Evolutionary conservation across 2,329 filamentous ascomycete species (phyloP).

Genomic region (Hymenoscyphus fructigenus): DNA sequence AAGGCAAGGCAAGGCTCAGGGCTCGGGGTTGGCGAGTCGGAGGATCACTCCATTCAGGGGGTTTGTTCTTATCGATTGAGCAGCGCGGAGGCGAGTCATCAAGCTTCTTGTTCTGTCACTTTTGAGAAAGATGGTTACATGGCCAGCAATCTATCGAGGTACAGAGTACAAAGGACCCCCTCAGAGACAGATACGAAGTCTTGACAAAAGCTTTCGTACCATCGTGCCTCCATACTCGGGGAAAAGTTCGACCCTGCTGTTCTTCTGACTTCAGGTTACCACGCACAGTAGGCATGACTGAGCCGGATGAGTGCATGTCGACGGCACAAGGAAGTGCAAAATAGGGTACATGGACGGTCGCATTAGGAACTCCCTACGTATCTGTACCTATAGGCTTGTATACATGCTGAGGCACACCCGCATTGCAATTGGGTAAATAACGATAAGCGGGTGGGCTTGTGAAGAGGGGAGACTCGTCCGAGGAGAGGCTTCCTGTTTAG

Average conservation of each 20-base stretch:
- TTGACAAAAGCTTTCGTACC: slow-evolving; percentile 1
- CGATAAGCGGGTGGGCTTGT: background rate
- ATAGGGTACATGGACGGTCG: background rate
- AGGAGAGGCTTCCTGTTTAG: background rate
- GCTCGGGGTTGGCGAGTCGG: slow-evolving; percentile 6
- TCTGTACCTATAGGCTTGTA: background rate
- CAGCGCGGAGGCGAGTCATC: slow-evolving; percentile 8
- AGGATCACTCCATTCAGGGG: slow-evolving; percentile 8
- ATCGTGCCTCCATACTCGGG: background rate
- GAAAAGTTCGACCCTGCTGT: background rate
- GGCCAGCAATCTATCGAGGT: background rate
- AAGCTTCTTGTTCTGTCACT: background rate
- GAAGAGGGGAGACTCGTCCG: background rate
- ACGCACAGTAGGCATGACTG: background rate
- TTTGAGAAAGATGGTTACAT: background rate
- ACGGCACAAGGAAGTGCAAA: background rate
- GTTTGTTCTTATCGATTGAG: slow-evolving; percentile 9
- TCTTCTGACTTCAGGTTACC: too few species aligned
- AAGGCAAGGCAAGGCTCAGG: background rate
- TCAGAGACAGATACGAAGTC: background rate
- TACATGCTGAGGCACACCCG: background rate
- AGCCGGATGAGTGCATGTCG: background rate
- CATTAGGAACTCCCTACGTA: background rate
- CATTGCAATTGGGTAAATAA: background rate
- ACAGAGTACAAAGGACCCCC: background rate